Evolutionary conservation across 1,139 yeast genomes (phyloP), one percentile per base, ranked within the genome.

Genomic region (Geotrichum phurueaensis): DNA sequence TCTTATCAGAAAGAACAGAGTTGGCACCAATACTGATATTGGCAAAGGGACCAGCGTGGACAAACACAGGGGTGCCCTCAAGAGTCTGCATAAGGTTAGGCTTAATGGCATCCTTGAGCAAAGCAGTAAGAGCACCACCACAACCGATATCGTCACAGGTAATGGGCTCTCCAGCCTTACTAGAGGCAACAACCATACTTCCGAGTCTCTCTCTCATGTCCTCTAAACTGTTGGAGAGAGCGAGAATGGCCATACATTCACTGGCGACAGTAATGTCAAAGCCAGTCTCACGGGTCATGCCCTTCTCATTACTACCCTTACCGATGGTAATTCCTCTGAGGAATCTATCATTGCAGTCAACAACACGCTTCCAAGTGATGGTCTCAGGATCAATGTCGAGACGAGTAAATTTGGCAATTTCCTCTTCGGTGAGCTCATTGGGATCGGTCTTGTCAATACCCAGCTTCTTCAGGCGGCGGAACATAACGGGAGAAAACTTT

Each of bases 1-100:
- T 86, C 76, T 89, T 89, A 76, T 94, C 99, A 66, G 99, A 98
- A 64, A 94, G 79, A 55, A 94, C 91, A 49, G 98, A 92, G 65
- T 90, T 86, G 7, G 98, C 97, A 72, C 98, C 99, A 73, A 94
- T 94, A 55, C 97, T 89, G 68, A 94, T 94, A 76, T 94, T 94
- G 68, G 99, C 99, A 74, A 94, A 94, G 57, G 99, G 99, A 66
- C 99, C 99, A 62, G 98, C 98, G 73, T 94, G 99, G 59, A 94
- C 97, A 70, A 94, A 86, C 52, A 94, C 99, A 45, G 99, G 99
- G 29, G 98, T 91, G 65, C 99, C 99, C 78, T 94, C 99, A 68
- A 94, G 82, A 59, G 98, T 90, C 78, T 94, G 99, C 99, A 94
- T 94, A 72, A 94, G 79, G 75, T 92, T 94, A 67, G 99, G 99